phyloP scores from a whole-genome alignment of 2,329 filamentous ascomycete genomes.

The Sporothrix globosa region DNA sequence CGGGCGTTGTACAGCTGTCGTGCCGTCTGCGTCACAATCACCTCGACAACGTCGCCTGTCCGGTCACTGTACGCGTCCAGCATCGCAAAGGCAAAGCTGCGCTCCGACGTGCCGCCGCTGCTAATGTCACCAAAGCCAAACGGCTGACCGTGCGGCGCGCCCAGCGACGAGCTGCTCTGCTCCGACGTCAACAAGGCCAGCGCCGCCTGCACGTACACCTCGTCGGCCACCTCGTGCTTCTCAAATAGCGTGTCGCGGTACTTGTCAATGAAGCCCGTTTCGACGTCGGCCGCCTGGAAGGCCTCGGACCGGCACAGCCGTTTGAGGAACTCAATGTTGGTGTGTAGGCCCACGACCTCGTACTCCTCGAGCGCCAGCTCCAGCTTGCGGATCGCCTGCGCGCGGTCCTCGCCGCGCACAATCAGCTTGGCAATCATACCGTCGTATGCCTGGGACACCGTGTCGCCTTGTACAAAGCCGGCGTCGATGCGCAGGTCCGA shows the following conservation, averaged over 20 bases:
- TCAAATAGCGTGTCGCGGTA: slow-evolving; percentile 78
- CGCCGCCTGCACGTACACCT: slow-evolving; percentile 85
- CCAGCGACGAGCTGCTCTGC: slow-evolving; percentile 1
- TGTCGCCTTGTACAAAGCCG: slow-evolving; percentile 87
- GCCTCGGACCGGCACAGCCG: slow-evolving; percentile 77
- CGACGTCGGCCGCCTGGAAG: slow-evolving; percentile 85
- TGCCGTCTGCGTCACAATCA: slow-evolving; percentile 54
- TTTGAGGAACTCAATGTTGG: slow-evolving; percentile 97
- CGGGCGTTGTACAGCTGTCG: slow-evolving; percentile 53
- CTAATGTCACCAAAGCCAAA: slow-evolving; percentile 59
- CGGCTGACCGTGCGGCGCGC: slow-evolving; percentile 49
- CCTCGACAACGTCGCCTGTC: slow-evolving; percentile 57
- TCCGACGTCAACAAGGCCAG: slow-evolving; percentile 64
- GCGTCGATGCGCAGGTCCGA: slow-evolving; percentile 87
- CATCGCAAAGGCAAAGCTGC: slow-evolving; percentile 57
- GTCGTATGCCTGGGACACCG: slow-evolving; percentile 92
- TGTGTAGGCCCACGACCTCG: slow-evolving; percentile 88
- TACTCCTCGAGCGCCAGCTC: slow-evolving; percentile 81
- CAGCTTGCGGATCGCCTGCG: slow-evolving; percentile 81
- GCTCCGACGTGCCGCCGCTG: slow-evolving; percentile 44
- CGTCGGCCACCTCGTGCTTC: slow-evolving; percentile 62
- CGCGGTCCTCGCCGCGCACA: slow-evolving; percentile 76
- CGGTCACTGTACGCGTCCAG: slow-evolving; percentile 61
- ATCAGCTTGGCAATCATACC: slow-evolving; percentile 99
- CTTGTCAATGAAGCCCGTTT: slow-evolving; percentile 96